A percentile compares a stretch with the other conserved stretches of the same genome.
These are phyloP conservation scores for Fusarium guadeloupense DNA, from an alignment of 2,329 filamentous ascomycete genomes.

Conservation along the genomic window DNA sequence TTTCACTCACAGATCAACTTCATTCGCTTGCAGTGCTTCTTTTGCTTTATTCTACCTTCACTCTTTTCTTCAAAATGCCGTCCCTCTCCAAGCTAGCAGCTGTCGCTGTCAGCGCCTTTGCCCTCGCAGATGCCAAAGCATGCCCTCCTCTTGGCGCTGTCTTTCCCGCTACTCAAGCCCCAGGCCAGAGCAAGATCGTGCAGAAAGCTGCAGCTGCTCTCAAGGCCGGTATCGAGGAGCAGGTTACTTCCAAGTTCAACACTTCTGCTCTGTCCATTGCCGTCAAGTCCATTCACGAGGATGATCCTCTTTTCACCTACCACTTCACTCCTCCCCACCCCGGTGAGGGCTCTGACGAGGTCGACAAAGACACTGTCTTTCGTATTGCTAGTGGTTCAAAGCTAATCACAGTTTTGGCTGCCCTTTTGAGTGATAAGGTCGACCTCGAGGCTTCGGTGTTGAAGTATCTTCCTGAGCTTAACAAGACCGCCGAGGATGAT, in stretches of 20 bases:
- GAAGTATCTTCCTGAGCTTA: conserved; percentile 55
- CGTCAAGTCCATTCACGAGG: conserved; percentile 55
- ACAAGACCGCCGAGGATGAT: conserved; percentile 38
- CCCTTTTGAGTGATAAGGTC: conserved; percentile 44
- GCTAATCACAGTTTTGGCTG: conserved; percentile 46
- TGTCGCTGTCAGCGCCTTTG: conserved; percentile 19
- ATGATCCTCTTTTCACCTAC: conserved; percentile 49
- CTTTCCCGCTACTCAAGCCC: conserved; percentile 49
- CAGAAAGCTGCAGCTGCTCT: conserved; percentile 40
- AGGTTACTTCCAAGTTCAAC: conserved; percentile 42
- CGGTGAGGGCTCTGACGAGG: conserved; percentile 35
- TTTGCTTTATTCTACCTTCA: not conserved
- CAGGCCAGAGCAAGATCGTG: conserved; percentile 45
- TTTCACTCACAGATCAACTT: not conserved
- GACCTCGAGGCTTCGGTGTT: conserved; percentile 55
- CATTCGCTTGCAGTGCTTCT: not conserved
- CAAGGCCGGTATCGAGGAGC: conserved; percentile 37
- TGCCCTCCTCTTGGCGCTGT: conserved; percentile 57
- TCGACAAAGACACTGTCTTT: conserved; percentile 48
- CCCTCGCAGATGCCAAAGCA: conserved; percentile 43
- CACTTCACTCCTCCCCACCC: conserved; percentile 51
- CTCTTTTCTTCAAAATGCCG: conserved; percentile 19
- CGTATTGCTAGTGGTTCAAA: conserved; percentile 50
- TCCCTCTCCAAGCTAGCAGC: conserved; percentile 24
- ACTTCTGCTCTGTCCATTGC: conserved; percentile 51